Conservation (phyloP, 169 alveolate species). For the Theileria equi region DNA sequence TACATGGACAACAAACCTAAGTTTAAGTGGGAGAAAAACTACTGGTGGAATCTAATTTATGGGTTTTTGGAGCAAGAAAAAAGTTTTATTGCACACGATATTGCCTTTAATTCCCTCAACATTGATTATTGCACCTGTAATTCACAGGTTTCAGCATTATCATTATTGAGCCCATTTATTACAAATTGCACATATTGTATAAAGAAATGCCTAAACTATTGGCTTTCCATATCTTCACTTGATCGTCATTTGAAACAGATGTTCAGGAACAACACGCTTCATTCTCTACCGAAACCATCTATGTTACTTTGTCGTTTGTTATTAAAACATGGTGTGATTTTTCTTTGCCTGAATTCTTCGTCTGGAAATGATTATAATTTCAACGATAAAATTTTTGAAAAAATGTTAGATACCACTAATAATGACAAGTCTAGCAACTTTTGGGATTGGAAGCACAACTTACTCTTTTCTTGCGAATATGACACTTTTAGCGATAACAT, state of each 20-base stretch:
- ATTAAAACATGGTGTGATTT: slow-evolving; percentile 50
- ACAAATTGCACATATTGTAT: slow-evolving; percentile 32
- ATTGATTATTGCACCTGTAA: slow-evolving; percentile 34
- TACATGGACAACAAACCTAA: not conserved
- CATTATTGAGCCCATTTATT: slow-evolving; percentile 32
- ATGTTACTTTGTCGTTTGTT: slow-evolving; percentile 43
- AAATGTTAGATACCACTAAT: not conserved
- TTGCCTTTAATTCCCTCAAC: not conserved
- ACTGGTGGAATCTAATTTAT: slow-evolving; percentile 47
- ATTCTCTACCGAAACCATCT: slow-evolving; percentile 21
- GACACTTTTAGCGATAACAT: not conserved
- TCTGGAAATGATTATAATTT: too few species aligned
- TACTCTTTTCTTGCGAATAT: slow-evolving; percentile 8
- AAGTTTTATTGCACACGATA: not conserved
- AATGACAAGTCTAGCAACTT: not conserved
- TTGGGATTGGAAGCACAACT: slow-evolving; percentile 17
- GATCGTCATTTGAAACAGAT: slow-evolving; percentile 10
- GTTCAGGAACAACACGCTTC: slow-evolving; percentile 15
- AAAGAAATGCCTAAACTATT: not conserved
- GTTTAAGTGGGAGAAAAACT: slow-evolving; percentile 8
- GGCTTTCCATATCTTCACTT: slow-evolving; percentile 6
- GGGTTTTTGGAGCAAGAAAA: slow-evolving; percentile 31
- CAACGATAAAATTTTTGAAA: too few species aligned
- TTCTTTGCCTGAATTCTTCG: slow-evolving; percentile 29
- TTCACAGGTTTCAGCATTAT: not conserved